phyloP scores from a whole-genome alignment of 352 stramenopile species.

The Stramenopiles sp. region DNA sequence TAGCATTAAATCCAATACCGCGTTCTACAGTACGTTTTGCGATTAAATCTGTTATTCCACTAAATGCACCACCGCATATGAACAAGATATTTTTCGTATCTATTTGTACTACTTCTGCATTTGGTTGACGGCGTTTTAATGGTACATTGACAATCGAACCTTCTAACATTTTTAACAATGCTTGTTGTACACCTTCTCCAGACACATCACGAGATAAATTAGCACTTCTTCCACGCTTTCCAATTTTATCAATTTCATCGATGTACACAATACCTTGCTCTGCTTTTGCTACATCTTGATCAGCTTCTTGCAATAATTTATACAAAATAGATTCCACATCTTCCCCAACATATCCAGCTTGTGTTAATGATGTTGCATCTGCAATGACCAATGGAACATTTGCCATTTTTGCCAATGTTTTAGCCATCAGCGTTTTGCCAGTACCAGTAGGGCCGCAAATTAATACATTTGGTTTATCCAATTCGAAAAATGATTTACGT shows the following conservation, averaged over 20 bases:
- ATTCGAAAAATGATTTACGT: constrained; percentile 40
- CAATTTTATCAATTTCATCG: constrained; percentile 96
- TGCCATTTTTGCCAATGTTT: constrained; percentile 79
- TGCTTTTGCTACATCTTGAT: constrained; percentile 79
- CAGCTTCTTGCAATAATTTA: constrained; percentile 87
- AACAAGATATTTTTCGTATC: constrained; percentile 98
- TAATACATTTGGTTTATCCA: constrained; percentile 96
- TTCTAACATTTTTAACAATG: constrained; percentile 95
- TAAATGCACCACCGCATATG: constrained; percentile 90
- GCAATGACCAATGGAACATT: constrained; percentile 91
- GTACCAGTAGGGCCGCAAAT: constrained; percentile 80
- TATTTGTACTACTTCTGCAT: constrained; percentile 87
- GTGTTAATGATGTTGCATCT: constrained; percentile 88
- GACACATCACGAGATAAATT: constrained; percentile 88
- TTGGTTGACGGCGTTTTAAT: constrained; percentile 89
- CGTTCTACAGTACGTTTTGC: constrained; percentile 65
- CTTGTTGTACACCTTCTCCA: constrained; percentile 93
- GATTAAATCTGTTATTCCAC: constrained; percentile 80
- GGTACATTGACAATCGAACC: constrained; percentile 88
- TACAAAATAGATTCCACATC: constrained; percentile 94
- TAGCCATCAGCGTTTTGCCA: constrained; percentile 88
- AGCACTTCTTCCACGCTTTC: constrained; percentile 55
- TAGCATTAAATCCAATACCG: constrained; percentile 89
- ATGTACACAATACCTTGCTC: constrained; percentile 94
- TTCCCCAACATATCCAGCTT: constrained; percentile 93